A percentile compares a stretch with the other conserved stretches of the same genome.
Conservation (phyloP, 495 filamentous ascomycete genomes). For the Podospora australis region DNA sequence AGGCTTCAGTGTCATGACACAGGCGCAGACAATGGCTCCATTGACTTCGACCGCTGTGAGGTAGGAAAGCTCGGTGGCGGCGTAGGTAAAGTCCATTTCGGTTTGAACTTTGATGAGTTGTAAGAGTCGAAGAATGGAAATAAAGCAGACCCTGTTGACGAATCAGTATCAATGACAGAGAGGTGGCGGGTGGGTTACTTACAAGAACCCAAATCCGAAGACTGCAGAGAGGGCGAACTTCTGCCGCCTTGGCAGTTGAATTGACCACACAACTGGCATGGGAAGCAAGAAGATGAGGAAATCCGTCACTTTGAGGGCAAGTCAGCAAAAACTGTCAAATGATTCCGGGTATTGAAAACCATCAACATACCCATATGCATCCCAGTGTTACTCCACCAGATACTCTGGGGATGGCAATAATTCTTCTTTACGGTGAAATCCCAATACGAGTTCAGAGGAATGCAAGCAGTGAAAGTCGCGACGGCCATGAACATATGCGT, state of each 20-base stretch:
- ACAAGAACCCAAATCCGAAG: conserved; percentile 31
- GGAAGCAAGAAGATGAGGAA: conserved; percentile 34
- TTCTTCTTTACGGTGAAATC: conserved; percentile 16
- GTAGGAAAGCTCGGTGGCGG: conserved; percentile 24
- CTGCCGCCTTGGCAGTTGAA: conserved; percentile 26
- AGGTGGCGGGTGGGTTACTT: conserved; percentile 1
- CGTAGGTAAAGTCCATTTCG: conserved; percentile 24
- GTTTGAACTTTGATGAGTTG: conserved; percentile 19
- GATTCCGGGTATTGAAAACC: too few species aligned
- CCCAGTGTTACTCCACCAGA: conserved; percentile 31
- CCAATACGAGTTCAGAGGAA: conserved; percentile 28
- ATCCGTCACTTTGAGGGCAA: conserved; percentile 23
- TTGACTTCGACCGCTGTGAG: conserved; percentile 43
- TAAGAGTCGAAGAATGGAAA: conserved; percentile 29
- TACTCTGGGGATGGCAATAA: conserved; percentile 22
- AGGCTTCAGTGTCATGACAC: conserved; percentile 31
- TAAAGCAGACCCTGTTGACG: conserved; percentile 21
- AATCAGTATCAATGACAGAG: not conserved
- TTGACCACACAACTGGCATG: conserved; percentile 30
- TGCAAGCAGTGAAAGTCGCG: conserved; percentile 23
- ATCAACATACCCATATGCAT: conserved; percentile 26
- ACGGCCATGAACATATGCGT: conserved; percentile 21
- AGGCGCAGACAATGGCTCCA: conserved; percentile 38
- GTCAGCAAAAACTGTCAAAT: too few species aligned
- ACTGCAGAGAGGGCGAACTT: conserved; percentile 31